Conservation (phyloP, 2,329 filamentous ascomycete species). For the Phymatotrichopsis omnivora region DNA sequence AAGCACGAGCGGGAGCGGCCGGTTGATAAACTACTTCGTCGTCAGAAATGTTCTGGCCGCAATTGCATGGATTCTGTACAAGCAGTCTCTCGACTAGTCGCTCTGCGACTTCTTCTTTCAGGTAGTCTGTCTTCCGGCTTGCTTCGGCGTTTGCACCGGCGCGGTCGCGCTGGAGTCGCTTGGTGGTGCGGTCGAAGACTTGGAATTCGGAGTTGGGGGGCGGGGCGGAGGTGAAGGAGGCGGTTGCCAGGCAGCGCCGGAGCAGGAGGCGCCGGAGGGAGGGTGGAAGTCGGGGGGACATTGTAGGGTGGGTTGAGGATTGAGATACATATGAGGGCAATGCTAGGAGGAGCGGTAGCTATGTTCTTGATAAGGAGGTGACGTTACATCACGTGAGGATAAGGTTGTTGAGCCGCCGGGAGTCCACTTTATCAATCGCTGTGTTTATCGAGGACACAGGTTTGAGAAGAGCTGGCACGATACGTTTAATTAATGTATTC, state of each 20-base stretch:
- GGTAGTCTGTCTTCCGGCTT: conserved; percentile 76
- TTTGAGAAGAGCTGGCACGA: no score
- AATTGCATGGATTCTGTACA: conserved; percentile 39
- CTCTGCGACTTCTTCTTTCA: conserved; percentile 82
- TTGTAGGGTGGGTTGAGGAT: background rate
- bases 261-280: conserved; percentile 18
- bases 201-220: conserved; percentile 48
- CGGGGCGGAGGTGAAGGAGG: conserved; percentile 65
- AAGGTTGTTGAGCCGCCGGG: no score
- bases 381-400: no score
- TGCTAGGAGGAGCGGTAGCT: no score
- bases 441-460: no score
- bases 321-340: no score
- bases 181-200: conserved; percentile 80
- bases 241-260: conserved; percentile 51
- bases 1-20: conserved; percentile 70
- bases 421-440: no score
- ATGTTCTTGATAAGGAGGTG: no score
- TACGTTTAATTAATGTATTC: no score
- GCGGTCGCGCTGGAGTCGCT: conserved; percentile 86
- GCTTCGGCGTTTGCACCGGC: conserved; percentile 59
- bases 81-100: conserved; percentile 77
- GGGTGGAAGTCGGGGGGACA: conserved; percentile 1
- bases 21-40: conserved; percentile 68
- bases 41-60: background rate